A percentile compares a stretch with the other conserved stretches of the same genome.
Conservation (phyloP, 805 yeast species). For the Clavispora santaluciae region DNA sequence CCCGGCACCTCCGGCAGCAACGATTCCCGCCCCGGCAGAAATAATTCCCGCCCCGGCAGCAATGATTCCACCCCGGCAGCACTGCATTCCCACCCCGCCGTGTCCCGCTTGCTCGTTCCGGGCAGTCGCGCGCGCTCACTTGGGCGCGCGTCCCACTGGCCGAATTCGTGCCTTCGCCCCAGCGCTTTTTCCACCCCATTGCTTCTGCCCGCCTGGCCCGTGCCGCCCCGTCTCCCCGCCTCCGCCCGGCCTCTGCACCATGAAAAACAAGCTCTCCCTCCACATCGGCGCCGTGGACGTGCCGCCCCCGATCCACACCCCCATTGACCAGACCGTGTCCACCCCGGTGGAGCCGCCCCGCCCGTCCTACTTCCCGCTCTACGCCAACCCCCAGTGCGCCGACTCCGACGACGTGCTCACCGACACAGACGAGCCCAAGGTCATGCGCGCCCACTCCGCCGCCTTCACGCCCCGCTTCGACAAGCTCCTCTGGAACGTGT, state of each 20-base stretch:
- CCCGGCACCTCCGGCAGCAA: too few relatives aligned
- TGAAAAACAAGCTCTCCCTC: conserved; percentile 32
- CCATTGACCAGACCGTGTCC: conserved; percentile 39
- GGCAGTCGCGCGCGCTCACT: neutral
- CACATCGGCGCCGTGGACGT: conserved; percentile 16
- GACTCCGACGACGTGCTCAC: conserved; percentile 40
- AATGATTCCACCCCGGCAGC: too few relatives aligned
- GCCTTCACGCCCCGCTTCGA: conserved; percentile 34
- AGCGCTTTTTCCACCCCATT: neutral
- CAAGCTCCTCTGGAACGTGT: conserved; percentile 30
- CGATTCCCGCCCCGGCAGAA: too few relatives aligned
- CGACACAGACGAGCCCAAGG: conserved; percentile 33
- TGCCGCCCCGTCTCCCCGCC: neutral
- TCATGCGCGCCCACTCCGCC: conserved; percentile 24
- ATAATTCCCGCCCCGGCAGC: too few relatives aligned
- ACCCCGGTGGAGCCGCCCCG: conserved; percentile 35
- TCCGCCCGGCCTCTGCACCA: conserved; percentile 6
- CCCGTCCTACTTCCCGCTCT: conserved; percentile 16
- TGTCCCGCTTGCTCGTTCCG: neutral
- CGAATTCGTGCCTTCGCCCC: neutral
- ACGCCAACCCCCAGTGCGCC: conserved; percentile 29
- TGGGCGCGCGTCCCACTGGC: neutral
- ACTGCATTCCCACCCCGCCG: neutral
- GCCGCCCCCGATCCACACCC: conserved; percentile 20
- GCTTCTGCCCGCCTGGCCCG: neutral